These are phyloP conservation scores for Pichia membranifaciens DNA, from an alignment of 805 yeast species.

Conservation along the genomic window DNA sequence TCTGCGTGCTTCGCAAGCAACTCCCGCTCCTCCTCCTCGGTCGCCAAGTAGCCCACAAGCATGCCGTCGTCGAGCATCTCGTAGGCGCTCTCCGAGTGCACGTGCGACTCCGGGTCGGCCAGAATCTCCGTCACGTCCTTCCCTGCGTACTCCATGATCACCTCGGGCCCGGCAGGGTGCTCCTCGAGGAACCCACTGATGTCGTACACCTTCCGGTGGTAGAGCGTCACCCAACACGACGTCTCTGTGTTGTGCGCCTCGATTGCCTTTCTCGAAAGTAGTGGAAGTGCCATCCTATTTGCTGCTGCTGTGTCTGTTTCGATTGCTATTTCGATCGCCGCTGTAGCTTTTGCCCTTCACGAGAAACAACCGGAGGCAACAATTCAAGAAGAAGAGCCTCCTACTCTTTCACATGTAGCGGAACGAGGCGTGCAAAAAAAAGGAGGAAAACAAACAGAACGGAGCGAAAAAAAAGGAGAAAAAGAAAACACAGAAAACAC, in stretches of 20 bases:
- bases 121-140: constrained; percentile 65
- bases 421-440: neutral
- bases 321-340: too few species aligned
- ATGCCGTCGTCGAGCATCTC: constrained; percentile 84
- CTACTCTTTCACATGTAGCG: too few species aligned
- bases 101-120: constrained; percentile 64
- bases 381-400: too few species aligned
- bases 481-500: too few species aligned
- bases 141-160: constrained; percentile 55
- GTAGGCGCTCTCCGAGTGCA: constrained; percentile 81
- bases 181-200: constrained; percentile 68
- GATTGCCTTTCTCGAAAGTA: constrained; percentile 51
- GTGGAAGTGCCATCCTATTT: constrained; percentile 38
- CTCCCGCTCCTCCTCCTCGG: constrained; percentile 68
- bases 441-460: neutral
- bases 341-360: too few species aligned
- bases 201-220: constrained; percentile 76
- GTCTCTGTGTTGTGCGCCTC: constrained; percentile 43
- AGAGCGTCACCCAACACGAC: constrained; percentile 78
- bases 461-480: neutral
- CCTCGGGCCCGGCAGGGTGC: constrained; percentile 64
- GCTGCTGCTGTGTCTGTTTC: too few species aligned
- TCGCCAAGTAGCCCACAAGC: constrained; percentile 79
- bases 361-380: too few species aligned
- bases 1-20: constrained; percentile 52